phyloP scores from a whole-genome alignment of 306 rosid genomes.

The Trifolium pratense region DNA sequence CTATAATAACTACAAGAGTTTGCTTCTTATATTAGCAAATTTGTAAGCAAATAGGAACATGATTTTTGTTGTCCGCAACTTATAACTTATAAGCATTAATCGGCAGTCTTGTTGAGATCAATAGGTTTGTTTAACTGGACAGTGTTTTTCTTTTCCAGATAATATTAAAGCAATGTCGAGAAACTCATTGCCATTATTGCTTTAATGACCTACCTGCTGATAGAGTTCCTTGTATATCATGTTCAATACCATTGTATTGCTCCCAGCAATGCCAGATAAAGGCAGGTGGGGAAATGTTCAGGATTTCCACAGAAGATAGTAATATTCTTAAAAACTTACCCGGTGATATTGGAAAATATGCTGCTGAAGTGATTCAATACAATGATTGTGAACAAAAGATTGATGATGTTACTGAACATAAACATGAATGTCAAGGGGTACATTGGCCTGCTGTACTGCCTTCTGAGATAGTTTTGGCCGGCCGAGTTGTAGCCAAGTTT shows the following conservation, averaged over 20 bases:
- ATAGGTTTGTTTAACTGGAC: constrained; percentile 28
- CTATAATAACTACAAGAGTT: constrained; percentile 5
- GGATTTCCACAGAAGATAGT: constrained; percentile 42
- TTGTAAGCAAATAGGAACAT: constrained; percentile 27
- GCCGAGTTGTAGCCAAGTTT: constrained; percentile 65
- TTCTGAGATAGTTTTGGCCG: constrained; percentile 86
- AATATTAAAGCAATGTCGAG: constrained; percentile 76
- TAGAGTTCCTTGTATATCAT: constrained; percentile 78
- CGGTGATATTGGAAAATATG: constrained; percentile 52
- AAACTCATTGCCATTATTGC: constrained; percentile 90
- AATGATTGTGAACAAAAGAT: constrained; percentile 48
- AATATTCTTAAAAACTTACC: constrained; percentile 52
- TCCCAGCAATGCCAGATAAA: constrained; percentile 66
- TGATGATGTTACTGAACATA: constrained; percentile 68
- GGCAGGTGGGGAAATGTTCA: constrained; percentile 64
- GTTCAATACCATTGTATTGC: constrained; percentile 83
- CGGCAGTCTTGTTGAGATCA: constrained; percentile 19
- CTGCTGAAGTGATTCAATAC: constrained; percentile 49
- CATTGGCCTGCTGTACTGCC: constrained; percentile 82
- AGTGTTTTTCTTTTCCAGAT: constrained; percentile 49
- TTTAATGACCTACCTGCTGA: constrained; percentile 84
- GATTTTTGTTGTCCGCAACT: constrained; percentile 16
- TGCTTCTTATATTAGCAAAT: constrained; percentile 21
- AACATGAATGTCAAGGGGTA: constrained; percentile 80
- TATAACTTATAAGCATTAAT: constrained; percentile 28